phyloP scores from a whole-genome alignment of 257 asterid genomes.

The Plectranthus barbatus region DNA sequence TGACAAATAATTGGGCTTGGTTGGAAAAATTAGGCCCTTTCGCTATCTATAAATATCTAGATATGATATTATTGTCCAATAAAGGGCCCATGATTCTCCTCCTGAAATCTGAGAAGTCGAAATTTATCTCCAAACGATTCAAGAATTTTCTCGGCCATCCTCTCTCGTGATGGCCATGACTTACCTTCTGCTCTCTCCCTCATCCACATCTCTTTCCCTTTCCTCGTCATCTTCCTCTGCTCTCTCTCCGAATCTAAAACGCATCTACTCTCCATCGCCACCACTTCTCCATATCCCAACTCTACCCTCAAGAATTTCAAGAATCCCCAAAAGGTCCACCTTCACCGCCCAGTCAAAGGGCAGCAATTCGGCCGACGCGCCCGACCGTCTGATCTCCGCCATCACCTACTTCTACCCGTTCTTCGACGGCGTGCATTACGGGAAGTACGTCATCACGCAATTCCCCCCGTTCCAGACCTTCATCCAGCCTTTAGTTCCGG shows the following conservation, averaged over 20 bases:
- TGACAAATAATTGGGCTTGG: not conserved
- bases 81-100: no score
- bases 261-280: not conserved
- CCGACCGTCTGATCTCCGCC: conserved; percentile 87
- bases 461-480: conserved; percentile 57
- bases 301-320: conserved; percentile 16
- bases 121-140: no score
- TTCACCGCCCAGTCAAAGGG: conserved; percentile 47
- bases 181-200: conserved; percentile 33
- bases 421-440: conserved; percentile 94
- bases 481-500: conserved; percentile 79
- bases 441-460: conserved; percentile 72
- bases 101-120: no score
- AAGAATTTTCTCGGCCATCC: no score
- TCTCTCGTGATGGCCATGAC: conserved; percentile 33
- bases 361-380: conserved; percentile 53
- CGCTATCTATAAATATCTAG: no score
- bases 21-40: not conserved
- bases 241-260: not conserved
- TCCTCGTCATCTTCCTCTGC: conserved; percentile 4
- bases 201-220: conserved; percentile 13
- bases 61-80: no score
- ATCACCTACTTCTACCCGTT: conserved; percentile 86
- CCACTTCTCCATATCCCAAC: conserved; percentile 8
- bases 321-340: conserved; percentile 17